Base-by-base conservation (phyloP, 345 rosid genomes). In the Gossypium ekmanianum region DNA sequence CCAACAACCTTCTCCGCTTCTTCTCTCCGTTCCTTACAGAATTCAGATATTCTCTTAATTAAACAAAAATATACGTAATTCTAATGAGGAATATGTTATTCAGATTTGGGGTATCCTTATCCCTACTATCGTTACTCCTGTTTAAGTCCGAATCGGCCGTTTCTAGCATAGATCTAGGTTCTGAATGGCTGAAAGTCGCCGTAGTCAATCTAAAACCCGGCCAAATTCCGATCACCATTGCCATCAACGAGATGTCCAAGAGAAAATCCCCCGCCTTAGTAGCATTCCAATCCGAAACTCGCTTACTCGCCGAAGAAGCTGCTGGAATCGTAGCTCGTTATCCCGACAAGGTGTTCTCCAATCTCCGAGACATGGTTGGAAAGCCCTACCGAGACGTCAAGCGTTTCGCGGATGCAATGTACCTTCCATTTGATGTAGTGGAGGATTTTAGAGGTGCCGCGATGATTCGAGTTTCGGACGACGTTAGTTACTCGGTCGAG, bases 191-290 rank as follows among this genome's bases (percentile, higher is more conserved):
- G 11, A 96, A 93, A 81, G 97, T 93, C 24, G 97, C 97, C 0
- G 98, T 96, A 3, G 98, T 96, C 48, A 93, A 93, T 78, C 87
- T 93, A 9, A 89, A 85, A 80, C 91, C 86, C 2, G 97, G 98
- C 34, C 99, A 96, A 82, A 86, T 85, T 56, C 99, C 99, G 2
- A 95, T 95, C 70, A 86, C 93, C 9, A 80, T 96, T 62, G 99
- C 98, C 18, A 96, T 96, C 65, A 96, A 96, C 65, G 99, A 96
- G 86, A 96, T 93, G 99, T 96, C 99, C 9, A 96, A 93, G 88
- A 83, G 99, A 18, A 96, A 96, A 83, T 89, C 98, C 24, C 99
- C 99, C 24, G 89, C 89, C 9, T 75, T 96, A 48, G 95, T 93
- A 16, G 94, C 97, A 11, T 93, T 96, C 81, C 98, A 91, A 1